These are phyloP conservation scores for Gentiana dahurica DNA, from an alignment of 257 asterid genomes.

Conservation along the genomic window DNA sequence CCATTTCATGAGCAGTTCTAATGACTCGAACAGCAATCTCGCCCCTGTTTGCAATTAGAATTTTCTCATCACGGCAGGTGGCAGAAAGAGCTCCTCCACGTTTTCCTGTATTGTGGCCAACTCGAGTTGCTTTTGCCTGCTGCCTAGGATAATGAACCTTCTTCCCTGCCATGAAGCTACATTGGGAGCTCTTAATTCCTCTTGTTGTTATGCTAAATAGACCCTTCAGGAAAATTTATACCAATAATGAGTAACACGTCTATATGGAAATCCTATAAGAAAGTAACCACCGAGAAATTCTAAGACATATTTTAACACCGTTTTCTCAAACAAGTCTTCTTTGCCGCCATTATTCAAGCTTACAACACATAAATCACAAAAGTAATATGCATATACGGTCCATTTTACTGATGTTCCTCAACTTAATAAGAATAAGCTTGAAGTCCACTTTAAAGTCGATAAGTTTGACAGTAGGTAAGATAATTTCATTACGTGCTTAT, in stretches of 20 bases:
- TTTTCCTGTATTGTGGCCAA: conserved; percentile 37
- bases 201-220: conserved; percentile 44
- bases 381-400: no score
- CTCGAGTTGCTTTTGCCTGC: conserved; percentile 35
- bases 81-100: conserved; percentile 59
- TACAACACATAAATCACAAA: no score
- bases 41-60: conserved; percentile 95
- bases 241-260: conserved; percentile 1
- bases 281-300: no score
- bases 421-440: no score
- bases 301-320: no score
- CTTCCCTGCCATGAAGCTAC: conserved; percentile 68
- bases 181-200: conserved; percentile 62
- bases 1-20: conserved; percentile 98
- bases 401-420: no score
- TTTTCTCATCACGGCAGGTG: conserved; percentile 62
- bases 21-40: conserved; percentile 98
- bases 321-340: no score
- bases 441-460: no score
- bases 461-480: no score
- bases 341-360: no score
- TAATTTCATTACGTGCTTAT: no score
- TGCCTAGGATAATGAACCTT: conserved; percentile 51
- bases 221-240: conserved; percentile 33
- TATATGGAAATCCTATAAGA: no score